These are phyloP conservation scores for Nakazawaea siamensis DNA, from an alignment of 805 yeast genomes.

Conservation along the genomic window DNA sequence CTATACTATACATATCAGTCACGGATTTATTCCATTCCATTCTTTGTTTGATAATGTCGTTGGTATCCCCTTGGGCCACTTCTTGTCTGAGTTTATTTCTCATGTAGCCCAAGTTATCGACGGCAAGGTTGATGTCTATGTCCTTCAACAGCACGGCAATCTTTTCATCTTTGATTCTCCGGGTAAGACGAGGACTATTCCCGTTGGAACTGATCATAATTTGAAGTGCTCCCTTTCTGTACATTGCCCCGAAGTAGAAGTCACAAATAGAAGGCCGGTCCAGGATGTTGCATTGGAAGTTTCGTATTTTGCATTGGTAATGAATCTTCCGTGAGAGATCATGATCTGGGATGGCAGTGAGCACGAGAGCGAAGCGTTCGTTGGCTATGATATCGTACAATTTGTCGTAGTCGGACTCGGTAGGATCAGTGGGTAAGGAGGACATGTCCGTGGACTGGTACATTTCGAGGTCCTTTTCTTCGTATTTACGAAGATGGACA, in stretches of 20 bases:
- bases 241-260: constrained; percentile 77
- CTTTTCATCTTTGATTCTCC: constrained; percentile 47
- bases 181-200: constrained; percentile 68
- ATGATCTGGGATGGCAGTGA: constrained; percentile 73
- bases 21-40: constrained; percentile 66
- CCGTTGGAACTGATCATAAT: constrained; percentile 82
- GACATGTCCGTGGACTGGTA: constrained; percentile 20
- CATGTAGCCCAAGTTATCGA: constrained; percentile 50
- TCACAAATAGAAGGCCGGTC: constrained; percentile 82
- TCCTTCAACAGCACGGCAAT: constrained; percentile 34
- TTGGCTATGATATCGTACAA: constrained; percentile 27
- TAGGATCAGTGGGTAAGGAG: constrained; percentile 19
- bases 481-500: constrained; percentile 37
- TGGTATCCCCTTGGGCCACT: constrained; percentile 32
- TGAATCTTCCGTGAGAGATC: constrained; percentile 49
- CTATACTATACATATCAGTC: constrained; percentile 51
- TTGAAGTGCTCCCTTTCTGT: constrained; percentile 64
- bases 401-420: constrained; percentile 19
- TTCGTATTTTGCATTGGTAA: constrained; percentile 31
- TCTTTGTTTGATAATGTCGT: constrained; percentile 42
- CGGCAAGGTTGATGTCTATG: constrained; percentile 42
- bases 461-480: constrained; percentile 38
- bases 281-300: constrained; percentile 69
- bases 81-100: constrained; percentile 38
- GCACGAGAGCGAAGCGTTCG: constrained; percentile 51